Base-by-base conservation (phyloP, 306 rosid genomes). In the Vigna reflexopilosa region DNA sequence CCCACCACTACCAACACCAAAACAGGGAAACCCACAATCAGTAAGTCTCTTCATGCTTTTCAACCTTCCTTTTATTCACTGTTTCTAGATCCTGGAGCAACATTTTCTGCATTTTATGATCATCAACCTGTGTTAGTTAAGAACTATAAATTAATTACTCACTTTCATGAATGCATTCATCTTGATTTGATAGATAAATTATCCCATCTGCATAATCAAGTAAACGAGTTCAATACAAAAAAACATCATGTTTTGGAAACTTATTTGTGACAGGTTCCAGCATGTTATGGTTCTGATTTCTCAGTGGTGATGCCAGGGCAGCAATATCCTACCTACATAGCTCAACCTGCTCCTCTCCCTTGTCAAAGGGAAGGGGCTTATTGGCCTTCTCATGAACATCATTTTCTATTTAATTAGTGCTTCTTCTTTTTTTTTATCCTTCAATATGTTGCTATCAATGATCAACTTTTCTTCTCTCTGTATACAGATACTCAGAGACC, bases 301-400 rank as follows among this genome's bases (percentile, higher is more conserved):
- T 87, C 96, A 61, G 96, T 94, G 4, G 62, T 94, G 89, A 94
- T 94, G 98, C 98, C 98, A 28, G 98, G 98, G 28, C 93, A 91
- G 88, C 86, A 87, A 28, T 85, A 84, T 79, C 98, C 98, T 14
- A 90, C 94, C 70, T 89, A 81, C 85, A 86, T 94, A 16, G 98
- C 98, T 2, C 93, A 90, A 26, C 94, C 97, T 65, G 92, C 98
- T 72, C 98, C 98, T 74, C 84, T 93, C 28, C 97, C 98, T 19
- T 91, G 93, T 70, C 80, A 78, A 62, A 87, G 97, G 74, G 98
- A 94, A 83, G 82, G 89, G 76, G 77, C 77, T 70, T 78, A 73
- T 78, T 91, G 96, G 96, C 98, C 97, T 76, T 66, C 93, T 79
- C 98, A 93, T 85, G 81, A 77, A 32, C 91, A 81, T 52, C 80